Evolutionary conservation across 2,329 filamentous ascomycete species (phyloP).

Genomic region (Colletotrichum costaricense): DNA sequence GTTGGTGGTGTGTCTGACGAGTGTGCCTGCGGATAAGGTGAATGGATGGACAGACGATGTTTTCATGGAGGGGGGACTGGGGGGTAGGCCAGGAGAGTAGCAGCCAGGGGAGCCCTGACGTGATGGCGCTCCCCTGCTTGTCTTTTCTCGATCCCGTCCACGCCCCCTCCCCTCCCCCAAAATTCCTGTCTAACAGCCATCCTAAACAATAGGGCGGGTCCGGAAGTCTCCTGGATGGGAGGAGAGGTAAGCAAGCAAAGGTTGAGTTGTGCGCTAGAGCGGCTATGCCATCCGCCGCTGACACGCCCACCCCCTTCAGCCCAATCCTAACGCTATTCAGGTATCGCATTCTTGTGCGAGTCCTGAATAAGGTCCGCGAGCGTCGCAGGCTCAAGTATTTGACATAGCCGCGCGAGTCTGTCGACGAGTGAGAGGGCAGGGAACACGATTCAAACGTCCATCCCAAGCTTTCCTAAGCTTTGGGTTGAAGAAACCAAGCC

Average conservation of each 20-base stretch:
- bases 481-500: constrained; percentile 20
- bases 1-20: background rate
- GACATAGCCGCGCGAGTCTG: constrained; percentile 27
- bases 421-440: constrained; percentile 18
- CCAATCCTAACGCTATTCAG: constrained; percentile 28
- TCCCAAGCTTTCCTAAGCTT: constrained; percentile 14
- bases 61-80: constrained; percentile 1
- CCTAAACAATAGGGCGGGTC: constrained; percentile 27
- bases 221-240: constrained; percentile 25
- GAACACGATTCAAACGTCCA: constrained; percentile 29
- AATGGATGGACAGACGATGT: constrained; percentile 19
- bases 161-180: constrained; percentile 1
- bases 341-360: constrained; percentile 10
- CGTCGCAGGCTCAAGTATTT: constrained; percentile 27
- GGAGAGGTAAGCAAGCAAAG: constrained; percentile 1
- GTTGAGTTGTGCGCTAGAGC: constrained; percentile 32
- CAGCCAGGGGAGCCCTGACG: constrained; percentile 24
- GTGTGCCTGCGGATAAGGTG: constrained; percentile 17
- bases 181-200: constrained; percentile 17
- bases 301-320: constrained; percentile 33
- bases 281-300: constrained; percentile 33
- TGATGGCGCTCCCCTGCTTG: constrained; percentile 15
- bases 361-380: constrained; percentile 30
- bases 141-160: constrained; percentile 23
- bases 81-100: background rate